These are phyloP conservation scores for Pseudopithomyces maydicus DNA, from an alignment of 2,329 filamentous ascomycete genomes.

Conservation along the genomic window DNA sequence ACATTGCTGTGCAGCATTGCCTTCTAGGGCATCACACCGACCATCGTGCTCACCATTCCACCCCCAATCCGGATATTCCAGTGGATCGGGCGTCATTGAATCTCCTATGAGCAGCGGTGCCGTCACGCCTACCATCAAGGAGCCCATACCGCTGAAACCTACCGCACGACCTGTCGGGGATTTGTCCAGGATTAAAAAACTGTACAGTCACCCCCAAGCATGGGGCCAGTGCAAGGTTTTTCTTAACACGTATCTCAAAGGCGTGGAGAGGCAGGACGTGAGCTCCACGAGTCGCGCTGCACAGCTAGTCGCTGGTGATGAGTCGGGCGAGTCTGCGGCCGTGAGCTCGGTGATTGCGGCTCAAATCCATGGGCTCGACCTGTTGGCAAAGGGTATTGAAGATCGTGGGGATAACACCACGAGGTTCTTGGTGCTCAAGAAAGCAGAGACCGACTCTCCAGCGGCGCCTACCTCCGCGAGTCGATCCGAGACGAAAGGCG, in stretches of 20 bases:
- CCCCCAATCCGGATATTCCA: neutral
- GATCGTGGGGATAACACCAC: constrained; percentile 79
- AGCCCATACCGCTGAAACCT: constrained; percentile 53
- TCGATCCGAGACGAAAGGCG: neutral
- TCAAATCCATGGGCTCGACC: constrained; percentile 66
- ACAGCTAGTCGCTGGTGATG: constrained; percentile 69
- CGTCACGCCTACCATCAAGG: constrained; percentile 56
- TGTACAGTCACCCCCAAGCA: constrained; percentile 95
- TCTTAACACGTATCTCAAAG: constrained; percentile 70
- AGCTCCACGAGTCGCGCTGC: constrained; percentile 86
- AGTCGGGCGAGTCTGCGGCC: constrained; percentile 70
- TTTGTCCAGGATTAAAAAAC: constrained; percentile 68
- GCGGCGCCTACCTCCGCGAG: neutral
- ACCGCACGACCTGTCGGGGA: constrained; percentile 55
- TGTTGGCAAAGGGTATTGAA: constrained; percentile 73
- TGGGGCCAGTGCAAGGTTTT: constrained; percentile 89
- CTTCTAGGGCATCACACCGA: constrained; percentile 63
- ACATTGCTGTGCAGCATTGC: constrained; percentile 87
- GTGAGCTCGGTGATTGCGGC: constrained; percentile 79
- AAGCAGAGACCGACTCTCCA: neutral
- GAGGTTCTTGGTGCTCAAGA: constrained; percentile 67
- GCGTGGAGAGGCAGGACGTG: constrained; percentile 80
- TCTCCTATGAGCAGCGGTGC: constrained; percentile 50
- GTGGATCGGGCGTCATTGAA: constrained; percentile 15
- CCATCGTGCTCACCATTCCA: neutral